Conservation (phyloP, 345 rosid species). For the Erucastrum elatum region DNA sequence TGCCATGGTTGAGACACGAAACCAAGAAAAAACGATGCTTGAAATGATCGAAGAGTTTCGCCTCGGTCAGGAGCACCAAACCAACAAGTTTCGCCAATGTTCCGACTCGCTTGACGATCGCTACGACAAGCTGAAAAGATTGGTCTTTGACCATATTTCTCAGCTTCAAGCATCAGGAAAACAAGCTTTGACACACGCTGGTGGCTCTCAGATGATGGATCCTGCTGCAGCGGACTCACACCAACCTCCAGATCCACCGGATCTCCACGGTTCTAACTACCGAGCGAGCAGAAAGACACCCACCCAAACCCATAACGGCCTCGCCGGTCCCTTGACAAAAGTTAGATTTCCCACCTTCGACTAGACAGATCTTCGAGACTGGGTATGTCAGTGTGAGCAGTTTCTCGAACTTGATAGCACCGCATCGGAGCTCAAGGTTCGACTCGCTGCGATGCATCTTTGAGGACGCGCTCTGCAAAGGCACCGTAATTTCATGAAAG, state of each 20-base stretch:
- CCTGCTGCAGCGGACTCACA: not conserved
- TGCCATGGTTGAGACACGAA: too few species aligned
- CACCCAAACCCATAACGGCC: not conserved
- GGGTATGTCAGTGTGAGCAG: not conserved
- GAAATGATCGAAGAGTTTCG: too few species aligned
- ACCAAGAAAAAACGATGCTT: too few species aligned
- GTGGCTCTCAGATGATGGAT: not conserved
- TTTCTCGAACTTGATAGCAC: not conserved
- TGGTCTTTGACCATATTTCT: too few species aligned
- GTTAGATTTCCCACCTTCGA: not conserved
- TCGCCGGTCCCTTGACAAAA: not conserved
- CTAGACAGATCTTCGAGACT: not conserved
- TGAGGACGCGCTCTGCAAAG: not conserved
- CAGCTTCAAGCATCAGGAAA: too few species aligned
- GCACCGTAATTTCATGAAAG: not conserved
- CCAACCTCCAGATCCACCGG: not conserved
- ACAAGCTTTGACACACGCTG: not conserved
- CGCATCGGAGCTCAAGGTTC: not conserved
- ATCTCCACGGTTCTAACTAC: not conserved
- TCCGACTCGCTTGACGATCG: too few species aligned
- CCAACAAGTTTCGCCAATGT: too few species aligned
- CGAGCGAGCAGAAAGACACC: not conserved
- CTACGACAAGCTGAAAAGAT: too few species aligned
- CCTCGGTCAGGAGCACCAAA: too few species aligned
- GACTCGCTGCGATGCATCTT: not conserved